These are phyloP conservation scores for Globisporangium megalacanthum DNA, from an alignment of 352 stramenopile genomes.

Conservation along the genomic window DNA sequence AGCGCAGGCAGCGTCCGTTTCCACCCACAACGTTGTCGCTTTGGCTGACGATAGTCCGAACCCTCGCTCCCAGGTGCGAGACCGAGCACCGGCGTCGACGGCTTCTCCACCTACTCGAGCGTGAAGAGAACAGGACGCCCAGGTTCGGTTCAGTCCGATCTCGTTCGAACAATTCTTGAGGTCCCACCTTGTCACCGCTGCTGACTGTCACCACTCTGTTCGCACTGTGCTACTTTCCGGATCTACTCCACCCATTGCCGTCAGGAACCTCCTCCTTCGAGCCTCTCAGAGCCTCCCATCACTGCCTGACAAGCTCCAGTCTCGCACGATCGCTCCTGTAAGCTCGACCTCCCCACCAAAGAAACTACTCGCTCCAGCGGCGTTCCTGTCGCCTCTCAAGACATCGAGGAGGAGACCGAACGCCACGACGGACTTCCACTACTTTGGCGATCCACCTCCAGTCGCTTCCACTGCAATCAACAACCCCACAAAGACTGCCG, in stretches of 20 bases:
- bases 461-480: neutral
- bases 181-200: neutral
- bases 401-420: neutral
- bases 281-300: slow-evolving; percentile 30
- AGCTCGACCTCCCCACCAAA: neutral
- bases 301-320: slow-evolving; percentile 11
- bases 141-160: slow-evolving; percentile 16
- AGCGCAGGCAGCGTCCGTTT: too few species aligned
- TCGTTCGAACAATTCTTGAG: neutral
- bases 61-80: slow-evolving; percentile 6
- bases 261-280: slow-evolving; percentile 6
- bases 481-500: too few species aligned
- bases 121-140: slow-evolving; percentile 17
- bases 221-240: too few species aligned
- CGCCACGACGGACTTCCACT: slow-evolving; percentile 2
- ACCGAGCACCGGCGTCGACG: slow-evolving; percentile 16
- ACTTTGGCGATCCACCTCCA: slow-evolving; percentile 1
- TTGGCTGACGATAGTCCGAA: too few species aligned
- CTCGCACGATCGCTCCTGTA: neutral
- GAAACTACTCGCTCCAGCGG: slow-evolving; percentile 18
- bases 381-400: slow-evolving; percentile 33
- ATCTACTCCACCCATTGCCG: neutral
- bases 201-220: neutral
- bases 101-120: slow-evolving; percentile 20
- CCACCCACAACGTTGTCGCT: too few species aligned